These are phyloP conservation scores for Boletellus ananiceps DNA, from an alignment of 768 basidiomycete species.

Conservation along the genomic window DNA sequence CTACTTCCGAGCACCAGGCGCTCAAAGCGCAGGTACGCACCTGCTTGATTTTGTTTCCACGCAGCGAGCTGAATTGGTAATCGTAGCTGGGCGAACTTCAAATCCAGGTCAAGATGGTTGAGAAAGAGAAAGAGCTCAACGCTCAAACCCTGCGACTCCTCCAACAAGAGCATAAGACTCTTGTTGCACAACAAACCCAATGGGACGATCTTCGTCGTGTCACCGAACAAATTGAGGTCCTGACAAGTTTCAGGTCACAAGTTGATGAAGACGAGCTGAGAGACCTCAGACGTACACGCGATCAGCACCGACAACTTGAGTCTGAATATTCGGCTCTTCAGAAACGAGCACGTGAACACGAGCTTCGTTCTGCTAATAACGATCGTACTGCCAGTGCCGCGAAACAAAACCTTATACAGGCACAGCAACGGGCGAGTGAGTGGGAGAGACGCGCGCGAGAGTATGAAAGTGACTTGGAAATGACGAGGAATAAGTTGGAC, in stretches of 20 bases:
- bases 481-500: conserved; percentile 56
- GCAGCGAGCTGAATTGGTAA: not conserved
- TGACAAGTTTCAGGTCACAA: conserved; percentile 57
- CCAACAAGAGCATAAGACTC: conserved; percentile 56
- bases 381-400: conserved; percentile 56
- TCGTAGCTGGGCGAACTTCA: conserved; percentile 59
- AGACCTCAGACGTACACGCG: conserved; percentile 64
- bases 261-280: conserved; percentile 68
- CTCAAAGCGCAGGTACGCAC: conserved; percentile 56
- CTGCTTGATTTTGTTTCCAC: not conserved
- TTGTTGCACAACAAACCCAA: conserved; percentile 60
- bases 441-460: conserved; percentile 80
- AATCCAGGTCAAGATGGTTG: conserved; percentile 48
- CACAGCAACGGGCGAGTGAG: conserved; percentile 73
- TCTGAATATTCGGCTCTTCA: conserved; percentile 62
- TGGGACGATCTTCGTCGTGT: conserved; percentile 75
- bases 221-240: conserved; percentile 66
- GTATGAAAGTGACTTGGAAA: conserved; percentile 58
- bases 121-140: conserved; percentile 61
- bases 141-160: conserved; percentile 47
- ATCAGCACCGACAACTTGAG: conserved; percentile 55
- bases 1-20: conserved; percentile 49
- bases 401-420: conserved; percentile 61
- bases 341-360: conserved; percentile 70
- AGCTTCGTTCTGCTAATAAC: conserved; percentile 52